phyloP scores from a whole-genome alignment of 192 early-diverging fungal species.

The Coemansia sp. region DNA sequence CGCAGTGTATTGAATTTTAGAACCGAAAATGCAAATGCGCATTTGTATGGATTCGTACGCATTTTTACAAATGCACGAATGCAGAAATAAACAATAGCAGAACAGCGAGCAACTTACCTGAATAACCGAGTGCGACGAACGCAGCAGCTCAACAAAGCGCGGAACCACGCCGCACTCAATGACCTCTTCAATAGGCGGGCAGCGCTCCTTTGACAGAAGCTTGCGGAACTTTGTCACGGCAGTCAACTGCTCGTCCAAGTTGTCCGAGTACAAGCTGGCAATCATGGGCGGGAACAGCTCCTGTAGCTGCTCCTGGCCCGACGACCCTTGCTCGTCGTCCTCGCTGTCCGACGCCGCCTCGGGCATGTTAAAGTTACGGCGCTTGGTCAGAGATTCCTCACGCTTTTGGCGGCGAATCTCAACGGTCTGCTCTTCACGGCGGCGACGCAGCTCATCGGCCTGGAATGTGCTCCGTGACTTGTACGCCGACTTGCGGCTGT shows the following conservation, averaged over 20 bases:
- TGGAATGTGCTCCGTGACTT: constrained; percentile 87
- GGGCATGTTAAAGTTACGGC: constrained; percentile 74
- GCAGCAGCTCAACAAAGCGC: constrained; percentile 91
- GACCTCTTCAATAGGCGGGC: constrained; percentile 96
- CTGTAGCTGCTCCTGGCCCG: constrained; percentile 66
- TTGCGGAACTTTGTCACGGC: constrained; percentile 91
- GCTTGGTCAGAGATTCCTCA: constrained; percentile 90
- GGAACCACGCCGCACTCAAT: constrained; percentile 92
- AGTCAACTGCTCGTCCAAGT: constrained; percentile 75
- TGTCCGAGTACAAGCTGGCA: constrained; percentile 70
- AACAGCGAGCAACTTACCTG: constrained; percentile 56
- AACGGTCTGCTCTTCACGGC: constrained; percentile 88
- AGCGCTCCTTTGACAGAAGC: constrained; percentile 89
- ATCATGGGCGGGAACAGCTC: constrained; percentile 82
- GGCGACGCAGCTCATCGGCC: constrained; percentile 87
- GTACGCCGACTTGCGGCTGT: constrained; percentile 57
- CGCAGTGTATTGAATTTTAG: background rate
- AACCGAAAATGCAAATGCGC: constrained; percentile 3
- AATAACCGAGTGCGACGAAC: constrained; percentile 77
- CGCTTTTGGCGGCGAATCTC: constrained; percentile 96
- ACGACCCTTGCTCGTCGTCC: constrained; percentile 72
- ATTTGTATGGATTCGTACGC: background rate
- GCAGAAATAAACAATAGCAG: background rate
- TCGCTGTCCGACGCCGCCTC: constrained; percentile 64
- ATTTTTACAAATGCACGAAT: background rate